Evolutionary conservation across 1,284 basidiomycete genomes (phyloP).

Genomic region (Heterobasidion occidentale): DNA sequence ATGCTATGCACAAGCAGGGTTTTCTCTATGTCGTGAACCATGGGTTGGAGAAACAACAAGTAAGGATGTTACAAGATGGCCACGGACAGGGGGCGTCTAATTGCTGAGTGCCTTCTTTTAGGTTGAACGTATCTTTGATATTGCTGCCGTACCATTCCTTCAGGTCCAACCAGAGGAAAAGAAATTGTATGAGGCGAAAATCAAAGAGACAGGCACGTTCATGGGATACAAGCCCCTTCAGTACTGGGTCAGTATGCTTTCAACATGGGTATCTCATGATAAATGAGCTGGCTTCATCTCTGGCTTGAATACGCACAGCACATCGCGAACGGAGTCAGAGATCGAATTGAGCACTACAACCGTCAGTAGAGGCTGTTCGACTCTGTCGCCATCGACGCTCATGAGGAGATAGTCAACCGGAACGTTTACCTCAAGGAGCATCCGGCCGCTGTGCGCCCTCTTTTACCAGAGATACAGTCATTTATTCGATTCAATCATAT

Average conservation of each 20-base stretch:
- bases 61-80: conserved; percentile 17
- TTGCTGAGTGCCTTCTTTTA: neutral
- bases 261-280: neutral
- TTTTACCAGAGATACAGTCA: conserved; percentile 34
- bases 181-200: conserved; percentile 35
- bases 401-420: conserved; percentile 12
- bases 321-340: conserved; percentile 46
- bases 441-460: conserved; percentile 25
- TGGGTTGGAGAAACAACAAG: conserved; percentile 31
- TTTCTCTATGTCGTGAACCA: conserved; percentile 62
- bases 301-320: conserved; percentile 24
- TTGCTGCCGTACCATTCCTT: conserved; percentile 53
- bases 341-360: conserved; percentile 53
- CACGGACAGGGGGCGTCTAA: conserved; percentile 17
- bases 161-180: conserved; percentile 52
- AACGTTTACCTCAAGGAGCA: conserved; percentile 20
- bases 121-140: conserved; percentile 50
- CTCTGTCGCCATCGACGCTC: neutral
- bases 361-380: conserved; percentile 24
- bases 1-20: conserved; percentile 52
- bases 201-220: conserved; percentile 43
- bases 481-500: conserved; percentile 25
- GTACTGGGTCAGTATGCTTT: conserved; percentile 39
- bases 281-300: neutral
- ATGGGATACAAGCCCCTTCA: conserved; percentile 52